Evolutionary conservation across 1,284 basidiomycete species (phyloP), one percentile per base, ranked within the genome.

Genomic region (Ustilago curta): DNA sequence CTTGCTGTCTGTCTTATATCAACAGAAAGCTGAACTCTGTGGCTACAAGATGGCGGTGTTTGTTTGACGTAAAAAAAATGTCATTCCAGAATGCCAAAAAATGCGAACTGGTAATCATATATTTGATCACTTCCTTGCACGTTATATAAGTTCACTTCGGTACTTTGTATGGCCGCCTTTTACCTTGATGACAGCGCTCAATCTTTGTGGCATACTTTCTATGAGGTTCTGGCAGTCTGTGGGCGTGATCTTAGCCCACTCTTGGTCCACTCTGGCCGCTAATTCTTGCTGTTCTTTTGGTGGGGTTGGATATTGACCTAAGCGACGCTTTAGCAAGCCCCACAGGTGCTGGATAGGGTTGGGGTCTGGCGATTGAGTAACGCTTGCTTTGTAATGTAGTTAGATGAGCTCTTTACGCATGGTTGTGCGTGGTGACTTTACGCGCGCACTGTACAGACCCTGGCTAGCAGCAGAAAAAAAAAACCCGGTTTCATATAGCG

Each of bases 321-420:
- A 23, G 18, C 44, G 25, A 2, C 27, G 18, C 45, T 69, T 69
- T 7, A 69, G 50, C 32, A 32, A 18, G 8, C 43, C 37, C 85
- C 85, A 87, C 8, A 85, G 70, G 58, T 87, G 84, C 78, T 87
- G 85, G 75, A 86, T 86, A 27, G 81, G 82, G 59, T 85, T 86
- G 18, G 86, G 73, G 71, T 87, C 84, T 29, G 84, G 83, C 45
- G 85, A 86, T 45, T 83, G 78, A 39, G 85, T n/a, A n/a, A n/a
- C n/a, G n/a, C n/a, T n/a, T n/a, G n/a, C n/a, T n/a, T n/a, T n/a
- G n/a, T n/a, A n/a, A n/a, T n/a, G n/a, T 1, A 23, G 21, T 2
- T 53, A 49, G 29, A 51, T 43, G 23, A n/a, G 2, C 18, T 48
- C 60, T 19, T 39, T 67, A 4, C 37, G 56, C 6, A 31, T n/a